These are phyloP conservation scores for Tribonema minus DNA, from an alignment of 108 stramenopile species.

Conservation along the genomic window DNA sequence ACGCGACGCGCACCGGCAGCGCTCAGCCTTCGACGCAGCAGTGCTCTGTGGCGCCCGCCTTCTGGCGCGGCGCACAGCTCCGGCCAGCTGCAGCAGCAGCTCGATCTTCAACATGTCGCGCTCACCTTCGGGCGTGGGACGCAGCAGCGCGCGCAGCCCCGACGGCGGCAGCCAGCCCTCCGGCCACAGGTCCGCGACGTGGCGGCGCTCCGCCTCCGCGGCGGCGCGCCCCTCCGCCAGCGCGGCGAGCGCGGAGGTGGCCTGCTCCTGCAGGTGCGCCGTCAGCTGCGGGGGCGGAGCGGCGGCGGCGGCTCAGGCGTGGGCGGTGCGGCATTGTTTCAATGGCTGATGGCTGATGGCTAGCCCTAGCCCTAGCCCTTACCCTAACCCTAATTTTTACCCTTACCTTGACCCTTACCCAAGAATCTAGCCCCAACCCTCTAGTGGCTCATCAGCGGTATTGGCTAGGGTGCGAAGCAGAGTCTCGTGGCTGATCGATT, in stretches of 20 bases:
- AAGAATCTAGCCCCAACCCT: no score
- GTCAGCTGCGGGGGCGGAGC: neutral
- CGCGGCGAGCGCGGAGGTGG: no score
- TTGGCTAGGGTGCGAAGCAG: no score
- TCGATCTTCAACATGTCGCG: neutral
- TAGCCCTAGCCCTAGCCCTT: neutral
- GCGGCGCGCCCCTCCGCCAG: no score
- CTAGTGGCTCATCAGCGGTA: no score
- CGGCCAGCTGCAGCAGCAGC: no score
- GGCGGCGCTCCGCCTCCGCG: neutral
- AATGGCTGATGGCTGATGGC: neutral
- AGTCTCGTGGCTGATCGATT: no score
- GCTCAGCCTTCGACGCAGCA: neutral
- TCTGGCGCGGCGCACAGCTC: no score
- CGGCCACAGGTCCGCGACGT: constrained; percentile 28
- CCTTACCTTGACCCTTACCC: no score
- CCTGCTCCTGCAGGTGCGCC: neutral
- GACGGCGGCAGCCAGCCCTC: constrained; percentile 32
- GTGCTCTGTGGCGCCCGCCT: no score
- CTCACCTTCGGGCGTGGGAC: constrained; percentile 9
- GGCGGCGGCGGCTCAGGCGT: neutral
- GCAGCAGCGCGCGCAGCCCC: constrained; percentile 9
- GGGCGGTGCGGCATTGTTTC: neutral
- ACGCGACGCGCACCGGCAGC: constrained; percentile 4
- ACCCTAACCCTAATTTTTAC: neutral